A percentile compares a stretch with the other conserved stretches of the same genome.
phyloP scores from a whole-genome alignment of 495 filamentous ascomycete species.

The Daldinia concentrica region DNA sequence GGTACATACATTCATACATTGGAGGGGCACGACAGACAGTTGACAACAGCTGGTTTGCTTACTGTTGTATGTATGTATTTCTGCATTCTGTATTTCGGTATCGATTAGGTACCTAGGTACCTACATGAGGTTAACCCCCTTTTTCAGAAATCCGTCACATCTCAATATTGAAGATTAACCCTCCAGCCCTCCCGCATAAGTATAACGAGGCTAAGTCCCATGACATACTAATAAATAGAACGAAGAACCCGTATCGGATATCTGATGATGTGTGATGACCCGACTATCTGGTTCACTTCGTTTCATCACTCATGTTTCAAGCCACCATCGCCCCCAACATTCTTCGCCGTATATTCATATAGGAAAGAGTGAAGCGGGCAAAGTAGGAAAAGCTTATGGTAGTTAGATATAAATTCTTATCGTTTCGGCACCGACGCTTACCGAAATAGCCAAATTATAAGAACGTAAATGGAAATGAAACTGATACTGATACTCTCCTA shows the following conservation, averaged over 20 bases:
- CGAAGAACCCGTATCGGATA: neutral
- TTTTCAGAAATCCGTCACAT: neutral
- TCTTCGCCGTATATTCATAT: neutral
- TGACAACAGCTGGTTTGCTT: slow-evolving; percentile 30
- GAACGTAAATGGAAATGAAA: neutral
- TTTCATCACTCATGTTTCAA: slow-evolving; percentile 4
- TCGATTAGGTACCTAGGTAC: too few species aligned
- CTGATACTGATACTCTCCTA: neutral
- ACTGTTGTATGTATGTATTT: neutral
- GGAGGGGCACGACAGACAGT: slow-evolving; percentile 41
- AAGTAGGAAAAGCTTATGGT: neutral
- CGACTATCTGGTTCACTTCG: slow-evolving; percentile 24
- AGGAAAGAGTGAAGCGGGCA: neutral
- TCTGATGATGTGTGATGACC: slow-evolving; percentile 9
- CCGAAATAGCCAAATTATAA: neutral
- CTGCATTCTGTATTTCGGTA: too few species aligned
- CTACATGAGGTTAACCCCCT: too few species aligned
- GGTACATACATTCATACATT: neutral
- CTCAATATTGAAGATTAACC: neutral
- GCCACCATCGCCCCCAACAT: slow-evolving; percentile 15
- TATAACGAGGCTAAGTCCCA: neutral
- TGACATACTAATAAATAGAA: neutral
- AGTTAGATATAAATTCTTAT: neutral
- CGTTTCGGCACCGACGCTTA: neutral
- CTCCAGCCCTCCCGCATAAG: too few species aligned